Base-by-base conservation (phyloP, 2,329 filamentous ascomycete species). In the Cladosporium sp. region DNA sequence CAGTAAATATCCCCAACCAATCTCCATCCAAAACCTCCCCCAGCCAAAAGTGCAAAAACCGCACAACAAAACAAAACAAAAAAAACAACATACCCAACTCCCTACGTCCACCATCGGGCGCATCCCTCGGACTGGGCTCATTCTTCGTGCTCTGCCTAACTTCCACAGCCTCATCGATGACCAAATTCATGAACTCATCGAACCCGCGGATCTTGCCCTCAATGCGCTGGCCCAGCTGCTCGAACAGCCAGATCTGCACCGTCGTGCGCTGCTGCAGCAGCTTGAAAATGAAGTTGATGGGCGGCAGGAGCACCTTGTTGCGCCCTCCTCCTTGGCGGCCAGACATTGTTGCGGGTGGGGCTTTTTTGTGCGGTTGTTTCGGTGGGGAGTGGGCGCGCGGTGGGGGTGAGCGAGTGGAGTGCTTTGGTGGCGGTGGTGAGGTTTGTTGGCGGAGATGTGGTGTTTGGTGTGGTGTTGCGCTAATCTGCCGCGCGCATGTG, bases 151-250 rank as follows among this genome's bases (percentile, higher is more conserved):
- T 77, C 65, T 89, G 80, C 69, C 85, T 87, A 38, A 98, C 90
- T 72, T 97, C 92, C 51, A 96, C 83, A 25, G 93, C 93, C 62
- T 98, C 90, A 65, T 98, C 93, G 58, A 95, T 80, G 33, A 97
- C 93, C 43, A 98, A 77, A 74, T 98, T 98, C 91, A 98, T 96
- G 74, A 97, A 98, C 71, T 98, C 93, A 68, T 98, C 93, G 60
- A 98, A 98, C 12, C 93, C 92, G 64, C 93, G 82, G 59, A 98
- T 95, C 74, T 92, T 95, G 55, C 93, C 93, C 73, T 97, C 91
- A 65, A 98, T 96, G 53, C 93, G 80, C 65, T 95, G 91, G 12
- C 84, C 84, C 48, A 97, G 77, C 78, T 98, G 93, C 74, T 98
- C 93, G 70, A 94, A 97, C 36, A 98, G 77, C 93, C 93, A 98